phyloP scores from a whole-genome alignment of 257 asterid species.

The Linaria vulgaris region DNA sequence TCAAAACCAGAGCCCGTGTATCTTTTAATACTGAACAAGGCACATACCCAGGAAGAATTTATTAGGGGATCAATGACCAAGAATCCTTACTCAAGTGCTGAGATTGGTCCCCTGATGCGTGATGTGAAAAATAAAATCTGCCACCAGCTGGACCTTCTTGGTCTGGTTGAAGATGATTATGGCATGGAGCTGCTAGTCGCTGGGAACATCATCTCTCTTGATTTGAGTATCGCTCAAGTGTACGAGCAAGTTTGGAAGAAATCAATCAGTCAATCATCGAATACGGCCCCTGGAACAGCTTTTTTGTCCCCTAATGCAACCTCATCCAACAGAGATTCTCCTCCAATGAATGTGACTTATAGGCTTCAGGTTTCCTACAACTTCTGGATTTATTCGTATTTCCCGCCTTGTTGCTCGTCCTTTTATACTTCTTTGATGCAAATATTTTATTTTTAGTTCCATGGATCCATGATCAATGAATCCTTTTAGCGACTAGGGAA shows the following conservation, averaged over 20 bases:
- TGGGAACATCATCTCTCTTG: constrained; percentile 94
- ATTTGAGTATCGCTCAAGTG: constrained; percentile 87
- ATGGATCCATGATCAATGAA: constrained; percentile 8
- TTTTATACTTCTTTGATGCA: background rate
- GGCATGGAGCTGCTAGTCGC: constrained; percentile 98
- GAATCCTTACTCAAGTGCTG: constrained; percentile 96
- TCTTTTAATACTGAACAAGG: constrained; percentile 83
- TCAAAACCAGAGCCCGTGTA: constrained; percentile 88
- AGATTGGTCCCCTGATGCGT: constrained; percentile 99
- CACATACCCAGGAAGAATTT: constrained; percentile 97
- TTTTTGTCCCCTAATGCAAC: constrained; percentile 62
- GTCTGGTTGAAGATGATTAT: constrained; percentile 93
- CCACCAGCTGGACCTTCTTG: constrained; percentile 95
- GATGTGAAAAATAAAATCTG: constrained; percentile 99
- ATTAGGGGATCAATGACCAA: constrained; percentile 99
- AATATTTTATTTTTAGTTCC: constrained; percentile 9
- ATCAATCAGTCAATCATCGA: constrained; percentile 73
- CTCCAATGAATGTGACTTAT: constrained; percentile 97
- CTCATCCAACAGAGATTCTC: constrained; percentile 74
- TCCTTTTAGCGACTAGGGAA: background rate
- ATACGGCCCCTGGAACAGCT: constrained; percentile 63
- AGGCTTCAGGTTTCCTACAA: constrained; percentile 78
- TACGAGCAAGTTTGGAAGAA: constrained; percentile 98
- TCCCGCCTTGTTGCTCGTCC: no score
- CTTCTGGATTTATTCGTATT: constrained; percentile 15